Evolutionary conservation across 1,284 basidiomycete species (phyloP).

Genomic region (Ceratobasidium sp.): DNA sequence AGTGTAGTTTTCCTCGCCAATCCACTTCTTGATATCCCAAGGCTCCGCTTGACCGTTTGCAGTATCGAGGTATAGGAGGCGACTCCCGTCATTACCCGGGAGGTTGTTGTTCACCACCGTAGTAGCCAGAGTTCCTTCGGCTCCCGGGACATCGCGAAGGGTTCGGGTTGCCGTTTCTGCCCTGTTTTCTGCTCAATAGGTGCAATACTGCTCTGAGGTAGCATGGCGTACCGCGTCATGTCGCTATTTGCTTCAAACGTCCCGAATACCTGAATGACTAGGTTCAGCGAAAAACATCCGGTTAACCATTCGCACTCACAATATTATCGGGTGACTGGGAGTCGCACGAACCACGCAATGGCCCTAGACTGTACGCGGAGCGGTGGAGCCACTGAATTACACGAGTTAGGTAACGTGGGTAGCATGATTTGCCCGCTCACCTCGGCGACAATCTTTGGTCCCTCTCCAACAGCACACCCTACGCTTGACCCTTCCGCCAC

Average conservation of each 20-base stretch:
- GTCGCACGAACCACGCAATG: not conserved
- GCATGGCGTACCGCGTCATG: not conserved
- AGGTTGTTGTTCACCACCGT: not conserved
- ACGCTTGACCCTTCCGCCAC: not conserved
- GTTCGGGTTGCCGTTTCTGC: not conserved
- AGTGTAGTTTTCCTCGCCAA: not conserved
- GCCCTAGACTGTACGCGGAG: slow-evolving; percentile 1
- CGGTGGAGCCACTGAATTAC: not conserved
- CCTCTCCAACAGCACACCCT: slow-evolving; percentile 8
- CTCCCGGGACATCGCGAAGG: not conserved
- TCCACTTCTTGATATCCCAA: not conserved
- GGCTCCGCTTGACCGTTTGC: not conserved
- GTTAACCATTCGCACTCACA: not conserved
- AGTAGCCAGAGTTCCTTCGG: not conserved
- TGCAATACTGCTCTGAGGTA: not conserved
- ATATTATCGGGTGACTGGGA: slow-evolving; percentile 1
- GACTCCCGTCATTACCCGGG: not conserved
- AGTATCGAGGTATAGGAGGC: not conserved
- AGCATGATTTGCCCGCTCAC: not conserved
- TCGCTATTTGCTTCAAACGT: slow-evolving; percentile 9
- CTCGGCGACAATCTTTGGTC: not conserved
- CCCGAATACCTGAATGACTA: not conserved
- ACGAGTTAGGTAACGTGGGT: not conserved
- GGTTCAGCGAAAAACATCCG: no score
- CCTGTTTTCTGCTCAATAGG: not conserved